Evolutionary conservation across 2,329 filamentous ascomycete species (phyloP).

Genomic region (Ustulina deusta): DNA sequence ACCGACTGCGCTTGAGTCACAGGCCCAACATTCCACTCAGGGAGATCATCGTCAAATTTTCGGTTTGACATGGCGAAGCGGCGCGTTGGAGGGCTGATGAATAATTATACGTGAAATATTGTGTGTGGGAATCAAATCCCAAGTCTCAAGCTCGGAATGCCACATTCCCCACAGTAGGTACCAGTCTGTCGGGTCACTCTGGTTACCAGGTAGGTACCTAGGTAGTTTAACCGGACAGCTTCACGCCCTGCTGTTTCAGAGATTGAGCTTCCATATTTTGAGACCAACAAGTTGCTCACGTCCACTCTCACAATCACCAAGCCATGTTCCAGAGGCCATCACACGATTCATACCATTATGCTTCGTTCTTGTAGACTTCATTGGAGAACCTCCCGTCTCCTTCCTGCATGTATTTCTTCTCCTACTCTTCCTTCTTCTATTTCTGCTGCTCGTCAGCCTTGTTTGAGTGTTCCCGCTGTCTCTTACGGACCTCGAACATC

Average conservation of each 20-base stretch:
- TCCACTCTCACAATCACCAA: constrained; percentile 12
- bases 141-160: no score
- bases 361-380: constrained; percentile 22
- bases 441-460: constrained; percentile 13
- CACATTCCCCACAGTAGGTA: no score
- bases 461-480: constrained; percentile 11
- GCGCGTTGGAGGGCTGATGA: no score
- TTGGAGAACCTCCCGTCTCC: constrained; percentile 12
- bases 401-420: constrained; percentile 17
- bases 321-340: constrained; percentile 13
- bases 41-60: no score
- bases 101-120: no score
- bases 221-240: background rate
- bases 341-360: constrained; percentile 24
- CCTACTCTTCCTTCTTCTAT: constrained; percentile 16
- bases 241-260: constrained; percentile 6
- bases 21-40: no score
- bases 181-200: no score
- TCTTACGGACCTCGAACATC: constrained; percentile 18
- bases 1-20: no score
- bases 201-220: no score
- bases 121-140: no score
- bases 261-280: constrained; percentile 7
- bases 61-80: no score
- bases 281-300: constrained; percentile 15